Evolutionary conservation across 805 yeast species (phyloP).

Genomic region (Saturnispora silvae): DNA sequence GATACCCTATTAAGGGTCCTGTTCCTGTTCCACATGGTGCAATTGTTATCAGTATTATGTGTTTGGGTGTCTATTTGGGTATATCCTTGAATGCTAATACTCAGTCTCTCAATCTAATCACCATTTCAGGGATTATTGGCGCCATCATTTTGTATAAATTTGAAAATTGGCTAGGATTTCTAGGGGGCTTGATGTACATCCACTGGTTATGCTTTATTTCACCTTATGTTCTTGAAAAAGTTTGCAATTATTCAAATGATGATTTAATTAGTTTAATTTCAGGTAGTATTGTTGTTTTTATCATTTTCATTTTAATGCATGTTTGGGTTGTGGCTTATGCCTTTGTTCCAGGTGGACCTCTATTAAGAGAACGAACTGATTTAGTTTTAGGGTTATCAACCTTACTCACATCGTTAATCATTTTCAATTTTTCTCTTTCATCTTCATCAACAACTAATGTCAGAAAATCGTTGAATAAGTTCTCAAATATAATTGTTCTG

Average conservation of each 20-base stretch:
- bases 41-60: conserved; percentile 47
- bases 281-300: conserved; percentile 37
- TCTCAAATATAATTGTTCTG: conserved; percentile 22
- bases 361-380: conserved; percentile 83
- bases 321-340: conserved; percentile 99
- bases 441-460: not conserved
- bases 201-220: conserved; percentile 52
- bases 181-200: conserved; percentile 57
- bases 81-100: conserved; percentile 25
- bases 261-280: conserved; percentile 46
- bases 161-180: conserved; percentile 62
- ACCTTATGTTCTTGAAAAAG: conserved; percentile 49
- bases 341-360: conserved; percentile 89
- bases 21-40: conserved; percentile 80
- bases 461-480: conserved; percentile 9
- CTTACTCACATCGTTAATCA: conserved; percentile 38
- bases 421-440: conserved; percentile 22
- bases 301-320: conserved; percentile 61
- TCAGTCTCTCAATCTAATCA: conserved; percentile 13
- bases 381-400: conserved; percentile 53
- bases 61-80: conserved; percentile 45
- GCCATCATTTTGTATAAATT: conserved; percentile 38
- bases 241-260: conserved; percentile 25
- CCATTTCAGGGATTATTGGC: conserved; percentile 36
- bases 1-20: conserved; percentile 81